phyloP scores from a whole-genome alignment of 257 asterid genomes.

The Vinca minor region DNA sequence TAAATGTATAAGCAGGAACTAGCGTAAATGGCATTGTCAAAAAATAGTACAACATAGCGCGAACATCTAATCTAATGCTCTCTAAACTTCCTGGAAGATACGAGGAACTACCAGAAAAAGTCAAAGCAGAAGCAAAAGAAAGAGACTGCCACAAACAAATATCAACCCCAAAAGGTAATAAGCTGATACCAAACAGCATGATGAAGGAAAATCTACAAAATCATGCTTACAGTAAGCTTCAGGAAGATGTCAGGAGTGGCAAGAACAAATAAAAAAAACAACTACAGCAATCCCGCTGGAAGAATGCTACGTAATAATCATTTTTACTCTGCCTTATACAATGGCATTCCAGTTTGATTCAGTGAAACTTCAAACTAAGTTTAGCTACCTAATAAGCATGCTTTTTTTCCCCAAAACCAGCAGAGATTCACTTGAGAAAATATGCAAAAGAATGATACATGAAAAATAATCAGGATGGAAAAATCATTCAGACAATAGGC shows the following conservation, averaged over 20 bases:
- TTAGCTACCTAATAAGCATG: too few relatives aligned
- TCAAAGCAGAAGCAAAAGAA: background rate
- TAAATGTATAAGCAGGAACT: background rate
- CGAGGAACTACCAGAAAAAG: background rate
- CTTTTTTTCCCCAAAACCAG: background rate
- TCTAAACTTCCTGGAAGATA: background rate
- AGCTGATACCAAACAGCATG: background rate
- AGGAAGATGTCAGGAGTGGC: too few relatives aligned
- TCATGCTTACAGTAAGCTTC: background rate
- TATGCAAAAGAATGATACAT: background rate
- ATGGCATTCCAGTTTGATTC: background rate
- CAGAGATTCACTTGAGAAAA: background rate
- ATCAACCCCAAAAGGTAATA: background rate
- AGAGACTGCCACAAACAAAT: background rate
- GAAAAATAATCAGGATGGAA: background rate
- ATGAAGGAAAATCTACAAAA: background rate
- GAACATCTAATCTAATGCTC: background rate
- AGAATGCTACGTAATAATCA: background rate
- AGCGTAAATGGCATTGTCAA: background rate
- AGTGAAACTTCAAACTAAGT: too few relatives aligned
- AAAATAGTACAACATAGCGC: background rate
- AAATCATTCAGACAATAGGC: background rate
- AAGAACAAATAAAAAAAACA: background rate
- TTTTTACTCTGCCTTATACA: background rate
- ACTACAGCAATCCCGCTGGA: background rate